Percentiles rank a stretch among this genome's conserved stretches.
Conservation (phyloP, 805 yeast species). For the Candida maris region DNA sequence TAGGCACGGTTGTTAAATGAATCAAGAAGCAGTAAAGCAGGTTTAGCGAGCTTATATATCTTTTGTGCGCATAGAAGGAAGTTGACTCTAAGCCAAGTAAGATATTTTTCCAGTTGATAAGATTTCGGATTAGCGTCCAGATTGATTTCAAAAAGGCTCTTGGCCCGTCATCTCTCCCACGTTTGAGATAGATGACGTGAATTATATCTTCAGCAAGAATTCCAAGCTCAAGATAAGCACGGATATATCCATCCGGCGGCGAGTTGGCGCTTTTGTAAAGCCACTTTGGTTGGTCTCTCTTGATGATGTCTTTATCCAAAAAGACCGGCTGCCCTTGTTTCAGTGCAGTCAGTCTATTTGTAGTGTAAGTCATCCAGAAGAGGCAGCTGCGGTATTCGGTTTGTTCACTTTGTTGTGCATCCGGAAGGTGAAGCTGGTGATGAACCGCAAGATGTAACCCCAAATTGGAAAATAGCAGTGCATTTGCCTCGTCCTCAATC, state of each 20-base stretch:
- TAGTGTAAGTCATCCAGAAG: conserved; percentile 4
- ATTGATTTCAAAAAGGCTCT: conserved; percentile 3
- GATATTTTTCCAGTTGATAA: conserved; percentile 3
- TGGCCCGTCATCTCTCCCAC: conserved; percentile 1
- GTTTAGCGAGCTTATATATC: conserved; percentile 3
- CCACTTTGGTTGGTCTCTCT: not conserved
- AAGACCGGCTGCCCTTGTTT: conserved; percentile 4
- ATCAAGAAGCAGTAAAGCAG: conserved; percentile 3
- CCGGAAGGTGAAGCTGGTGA: conserved; percentile 1
- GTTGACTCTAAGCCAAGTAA: not conserved
- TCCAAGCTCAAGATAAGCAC: conserved; percentile 1
- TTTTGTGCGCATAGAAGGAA: not conserved
- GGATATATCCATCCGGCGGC: not conserved
- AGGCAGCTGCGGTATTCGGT: conserved; percentile 1
- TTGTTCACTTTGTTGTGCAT: not conserved
- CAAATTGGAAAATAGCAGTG: conserved; percentile 3
- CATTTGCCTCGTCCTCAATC: conserved; percentile 5
- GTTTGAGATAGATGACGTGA: conserved; percentile 5
- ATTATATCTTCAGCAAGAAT: conserved; percentile 4
- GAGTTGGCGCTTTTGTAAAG: conserved; percentile 1
- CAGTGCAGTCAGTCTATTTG: conserved; percentile 3
- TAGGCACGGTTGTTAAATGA: conserved; percentile 5
- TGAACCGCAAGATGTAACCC: conserved; percentile 3
- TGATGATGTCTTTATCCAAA: conserved; percentile 2
- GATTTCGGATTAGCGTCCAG: conserved; percentile 2